Evolutionary conservation across 305 asterid genomes (phyloP), one percentile per base, ranked within the genome.

Genomic region (Rubia tinctorum): DNA sequence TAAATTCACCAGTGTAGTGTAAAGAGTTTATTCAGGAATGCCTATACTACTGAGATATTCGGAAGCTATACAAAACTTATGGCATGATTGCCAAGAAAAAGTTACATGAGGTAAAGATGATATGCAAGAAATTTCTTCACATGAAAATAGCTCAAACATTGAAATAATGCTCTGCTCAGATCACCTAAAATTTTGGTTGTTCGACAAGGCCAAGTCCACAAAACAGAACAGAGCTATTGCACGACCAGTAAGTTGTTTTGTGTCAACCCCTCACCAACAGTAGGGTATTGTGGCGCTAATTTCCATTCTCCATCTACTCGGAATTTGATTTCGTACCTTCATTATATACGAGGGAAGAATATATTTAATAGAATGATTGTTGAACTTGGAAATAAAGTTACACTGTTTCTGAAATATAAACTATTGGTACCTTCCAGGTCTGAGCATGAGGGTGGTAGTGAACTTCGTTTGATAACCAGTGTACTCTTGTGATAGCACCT

Each of bases 301-400:
- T 71, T 75, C 99, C 97, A 91, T 66, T 90, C 97, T 65, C 97
- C 97, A 76, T 94, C 95, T 27, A 91, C 83, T 79, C 89, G 69
- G 87, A 94, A 91, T 80, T 94, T 94, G 77, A 94, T 86, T 81
- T 94, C 95, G 47, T 94, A 91, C 91, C 97, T 94, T 84, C 78
- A 60, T 23, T 13, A 76, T 11, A 20, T 4, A n/a, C 13, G 0
- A 42, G 55, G 53, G 67, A 42, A 71, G 68, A 75, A 78, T 64
- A n/a, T 23, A 80, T 77, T 53, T 13, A 53, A 53, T 45, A 77
- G 37, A 9, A 73, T 68, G 62, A 9, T 40, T 37, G 55, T 30
- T 0, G 69, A 15, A 42, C 63, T 39, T 22, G 30, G 62, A 67
- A 78, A 15, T 14, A 39, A 17, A 17, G 27, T 72, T 61, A 10